These are phyloP conservation scores for Solanum medicagineum DNA, from an alignment of 257 asterid species.

Conservation along the genomic window DNA sequence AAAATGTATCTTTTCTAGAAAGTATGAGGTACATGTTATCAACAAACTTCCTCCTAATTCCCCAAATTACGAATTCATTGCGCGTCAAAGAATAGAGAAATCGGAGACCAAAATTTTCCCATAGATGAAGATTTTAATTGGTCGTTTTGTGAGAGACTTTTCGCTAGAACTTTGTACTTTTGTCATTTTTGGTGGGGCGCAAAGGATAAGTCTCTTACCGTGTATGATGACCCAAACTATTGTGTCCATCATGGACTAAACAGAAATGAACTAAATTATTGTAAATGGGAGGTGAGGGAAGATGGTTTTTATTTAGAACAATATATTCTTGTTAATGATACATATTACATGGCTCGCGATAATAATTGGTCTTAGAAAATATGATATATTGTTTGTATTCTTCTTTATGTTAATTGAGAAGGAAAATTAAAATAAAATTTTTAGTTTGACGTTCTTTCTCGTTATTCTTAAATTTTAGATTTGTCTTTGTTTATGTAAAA, in stretches of 20 bases:
- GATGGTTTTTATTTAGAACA: neutral
- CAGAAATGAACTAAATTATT: no score
- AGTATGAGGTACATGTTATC: no score
- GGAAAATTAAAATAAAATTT: neutral
- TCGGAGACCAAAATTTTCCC: neutral
- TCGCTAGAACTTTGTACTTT: neutral
- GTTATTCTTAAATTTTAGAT: no score
- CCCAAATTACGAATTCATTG: no score
- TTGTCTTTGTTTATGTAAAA: no score
- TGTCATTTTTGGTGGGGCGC: neutral
- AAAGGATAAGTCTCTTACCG: neutral
- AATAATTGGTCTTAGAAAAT: neutral
- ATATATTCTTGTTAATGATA: no score
- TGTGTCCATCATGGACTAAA: no score
- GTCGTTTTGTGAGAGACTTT: neutral
- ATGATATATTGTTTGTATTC: neutral
- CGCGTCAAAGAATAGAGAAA: neutral
- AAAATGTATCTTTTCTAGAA: no score
- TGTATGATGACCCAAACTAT: neutral
- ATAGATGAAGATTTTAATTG: neutral
- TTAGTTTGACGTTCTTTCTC: neutral
- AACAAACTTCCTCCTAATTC: no score
- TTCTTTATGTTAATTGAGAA: neutral
- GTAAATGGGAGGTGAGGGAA: neutral
- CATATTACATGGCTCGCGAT: neutral